Base-by-base conservation (phyloP, 306 rosid species). In the Prunus kanzakura region DNA sequence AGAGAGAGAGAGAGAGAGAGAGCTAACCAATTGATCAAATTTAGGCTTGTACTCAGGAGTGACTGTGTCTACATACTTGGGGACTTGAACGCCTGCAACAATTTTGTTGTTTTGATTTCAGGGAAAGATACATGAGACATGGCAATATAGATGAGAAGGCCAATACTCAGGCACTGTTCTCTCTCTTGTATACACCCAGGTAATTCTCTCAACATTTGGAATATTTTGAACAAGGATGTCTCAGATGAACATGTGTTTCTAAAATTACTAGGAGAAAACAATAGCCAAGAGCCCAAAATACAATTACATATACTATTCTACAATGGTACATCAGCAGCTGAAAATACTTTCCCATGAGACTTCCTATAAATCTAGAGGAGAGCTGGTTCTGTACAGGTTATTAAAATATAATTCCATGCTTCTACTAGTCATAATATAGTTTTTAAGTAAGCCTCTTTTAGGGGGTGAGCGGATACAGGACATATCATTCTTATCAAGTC, bases 31-130 rank as follows among this genome's bases (percentile, higher is more conserved):
- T 43, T 88, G 68, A 71, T 93, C 98, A 76, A 96, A 92, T 84
- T 96, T 93, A 71, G 96, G 85, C 85, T 89, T 89, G 83, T 96
- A 93, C 74, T 89, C 86, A 57, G 98, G 99, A 77, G 99, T 96
- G 68, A 93, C 97, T 3, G 85, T 96, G 86, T 96, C 99, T 30
- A 85, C 99, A 67, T 82, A 96, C 86, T 96, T 89, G 76, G 99
- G 99, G 91, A 96, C 45, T 88, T 93, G 86, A 12, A 96, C 80
- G 78, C 93, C 99, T 96, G 88, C 64, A 83, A 52, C 54, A 23
- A 60, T 38, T 54, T 20, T 3, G 13, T 64, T 19, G 69, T 64
- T 41, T 43, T 15, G 43, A 10, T 43, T 57, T 47, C 32, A 38
- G 78, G 73, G 69, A 57, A 50, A 47, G 30, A 70, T 66, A 8